phyloP scores from a whole-genome alignment of 2,329 filamentous ascomycete genomes.

The Claviceps spartinae region DNA sequence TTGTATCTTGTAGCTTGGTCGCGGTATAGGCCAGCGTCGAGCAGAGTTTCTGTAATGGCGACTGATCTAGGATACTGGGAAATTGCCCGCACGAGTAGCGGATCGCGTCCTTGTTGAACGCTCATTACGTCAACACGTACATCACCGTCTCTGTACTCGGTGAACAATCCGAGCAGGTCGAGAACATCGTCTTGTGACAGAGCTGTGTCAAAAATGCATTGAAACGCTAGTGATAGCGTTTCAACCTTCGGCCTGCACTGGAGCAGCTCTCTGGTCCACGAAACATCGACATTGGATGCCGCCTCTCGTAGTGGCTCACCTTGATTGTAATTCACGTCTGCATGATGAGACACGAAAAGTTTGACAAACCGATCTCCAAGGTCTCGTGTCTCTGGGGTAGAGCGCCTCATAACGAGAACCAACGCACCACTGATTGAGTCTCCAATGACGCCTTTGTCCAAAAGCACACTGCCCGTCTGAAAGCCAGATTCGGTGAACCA shows the following conservation, averaged over 20 bases:
- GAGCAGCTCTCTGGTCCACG: conserved; percentile 37
- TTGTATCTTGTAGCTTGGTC: conserved; percentile 34
- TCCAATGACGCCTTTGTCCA: conserved; percentile 35
- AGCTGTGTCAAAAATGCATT: conserved; percentile 39
- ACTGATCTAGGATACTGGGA: conserved; percentile 40
- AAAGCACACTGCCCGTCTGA: conserved; percentile 31
- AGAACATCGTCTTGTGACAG: conserved; percentile 36
- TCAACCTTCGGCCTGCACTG: conserved; percentile 33
- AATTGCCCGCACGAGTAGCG: conserved; percentile 39
- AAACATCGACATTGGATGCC: conserved; percentile 34
- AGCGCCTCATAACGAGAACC: conserved; percentile 30
- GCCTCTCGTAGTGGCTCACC: conserved; percentile 42
- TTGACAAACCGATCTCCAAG: conserved; percentile 33
- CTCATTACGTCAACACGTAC: conserved; percentile 38
- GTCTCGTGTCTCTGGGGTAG: conserved; percentile 22
- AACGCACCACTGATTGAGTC: conserved; percentile 32
- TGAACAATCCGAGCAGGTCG: conserved; percentile 37
- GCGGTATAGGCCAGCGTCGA: conserved; percentile 46
- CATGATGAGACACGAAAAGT: conserved; percentile 23
- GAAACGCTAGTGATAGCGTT: conserved; percentile 39
- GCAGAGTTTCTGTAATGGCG: conserved; percentile 35
- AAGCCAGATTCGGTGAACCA: conserved; percentile 37
- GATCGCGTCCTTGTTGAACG: conserved; percentile 26
- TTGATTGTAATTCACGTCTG: conserved; percentile 35
- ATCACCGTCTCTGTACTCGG: conserved; percentile 33